These are phyloP conservation scores for Paspalum vaginatum DNA, from an alignment of 176 grass and related monocot species.

Conservation along the genomic window DNA sequence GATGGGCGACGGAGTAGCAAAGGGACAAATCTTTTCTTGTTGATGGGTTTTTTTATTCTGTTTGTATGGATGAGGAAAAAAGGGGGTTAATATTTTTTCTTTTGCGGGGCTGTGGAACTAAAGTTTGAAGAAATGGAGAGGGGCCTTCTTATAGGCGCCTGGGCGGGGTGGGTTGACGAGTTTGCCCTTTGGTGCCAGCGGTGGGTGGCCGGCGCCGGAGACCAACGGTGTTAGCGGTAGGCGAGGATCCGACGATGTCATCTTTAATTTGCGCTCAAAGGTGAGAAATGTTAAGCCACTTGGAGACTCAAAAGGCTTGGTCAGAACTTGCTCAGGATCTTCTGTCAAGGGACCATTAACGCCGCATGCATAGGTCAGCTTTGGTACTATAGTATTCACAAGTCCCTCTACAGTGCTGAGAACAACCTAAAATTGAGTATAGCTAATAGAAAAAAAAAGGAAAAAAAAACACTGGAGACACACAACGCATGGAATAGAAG, in stretches of 20 bases:
- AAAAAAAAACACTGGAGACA: too few relatives aligned
- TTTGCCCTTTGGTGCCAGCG: conserved; percentile 39
- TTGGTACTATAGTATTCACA: background rate
- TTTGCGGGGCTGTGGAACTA: conserved; percentile 52
- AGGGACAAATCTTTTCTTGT: conserved; percentile 10
- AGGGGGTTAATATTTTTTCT: conserved; percentile 44
- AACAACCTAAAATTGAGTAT: too few relatives aligned
- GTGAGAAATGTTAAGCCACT: conserved; percentile 12
- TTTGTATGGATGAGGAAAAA: conserved; percentile 19
- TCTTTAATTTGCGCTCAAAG: conserved; percentile 27
- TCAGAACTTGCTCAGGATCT: conserved; percentile 29
- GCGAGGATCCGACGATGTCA: conserved; percentile 25
- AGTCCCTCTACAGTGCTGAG: background rate
- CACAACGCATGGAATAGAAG: too few relatives aligned
- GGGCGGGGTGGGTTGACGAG: background rate
- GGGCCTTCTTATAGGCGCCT: conserved; percentile 61
- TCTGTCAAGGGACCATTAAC: background rate
- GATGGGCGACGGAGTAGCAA: conserved; percentile 16
- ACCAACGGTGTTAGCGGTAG: conserved; percentile 37
- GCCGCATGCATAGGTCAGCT: conserved; percentile 12
- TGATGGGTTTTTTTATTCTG: conserved; percentile 8
- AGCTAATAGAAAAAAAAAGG: too few relatives aligned
- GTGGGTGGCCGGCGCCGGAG: conserved; percentile 31
- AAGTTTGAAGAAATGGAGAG: conserved; percentile 69
- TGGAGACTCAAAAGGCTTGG: conserved; percentile 8